Evolutionary conservation across 768 basidiomycete species (phyloP).

Genomic region (Lactifluus subvellereus): DNA sequence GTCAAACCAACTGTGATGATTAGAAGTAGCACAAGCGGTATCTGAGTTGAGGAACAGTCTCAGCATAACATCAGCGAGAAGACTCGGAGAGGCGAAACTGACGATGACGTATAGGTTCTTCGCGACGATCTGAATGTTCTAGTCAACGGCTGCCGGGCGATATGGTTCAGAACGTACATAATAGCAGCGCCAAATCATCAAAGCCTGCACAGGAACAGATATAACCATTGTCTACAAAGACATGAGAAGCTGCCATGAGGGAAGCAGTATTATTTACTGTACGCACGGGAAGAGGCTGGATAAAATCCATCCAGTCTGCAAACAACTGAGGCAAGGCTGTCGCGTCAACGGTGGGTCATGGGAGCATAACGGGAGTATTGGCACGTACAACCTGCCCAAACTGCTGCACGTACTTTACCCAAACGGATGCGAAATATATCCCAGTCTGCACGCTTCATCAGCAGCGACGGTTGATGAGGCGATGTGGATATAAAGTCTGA

Average conservation of each 20-base stretch:
- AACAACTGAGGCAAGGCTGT: background rate
- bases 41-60: background rate
- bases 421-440: constrained; percentile 1
- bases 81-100: background rate
- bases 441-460: constrained; percentile 6
- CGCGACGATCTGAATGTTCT: background rate
- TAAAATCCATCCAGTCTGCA: background rate
- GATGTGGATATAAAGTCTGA: too few relatives aligned
- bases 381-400: constrained; percentile 1
- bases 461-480: background rate
- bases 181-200: constrained; percentile 18
- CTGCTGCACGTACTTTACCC: background rate
- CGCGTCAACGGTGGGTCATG: background rate
- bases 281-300: constrained; percentile 4
- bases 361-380: background rate
- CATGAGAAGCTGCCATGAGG: background rate
- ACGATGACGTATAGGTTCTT: constrained; percentile 4
- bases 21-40: constrained; percentile 5
- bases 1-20: background rate
- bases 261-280: background rate
- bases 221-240: background rate
- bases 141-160: background rate
- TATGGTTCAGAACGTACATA: constrained; percentile 1
- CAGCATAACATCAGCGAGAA: background rate
- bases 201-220: constrained; percentile 4